Conservation (phyloP, 768 basidiomycete genomes). For the Russula sp. region DNA sequence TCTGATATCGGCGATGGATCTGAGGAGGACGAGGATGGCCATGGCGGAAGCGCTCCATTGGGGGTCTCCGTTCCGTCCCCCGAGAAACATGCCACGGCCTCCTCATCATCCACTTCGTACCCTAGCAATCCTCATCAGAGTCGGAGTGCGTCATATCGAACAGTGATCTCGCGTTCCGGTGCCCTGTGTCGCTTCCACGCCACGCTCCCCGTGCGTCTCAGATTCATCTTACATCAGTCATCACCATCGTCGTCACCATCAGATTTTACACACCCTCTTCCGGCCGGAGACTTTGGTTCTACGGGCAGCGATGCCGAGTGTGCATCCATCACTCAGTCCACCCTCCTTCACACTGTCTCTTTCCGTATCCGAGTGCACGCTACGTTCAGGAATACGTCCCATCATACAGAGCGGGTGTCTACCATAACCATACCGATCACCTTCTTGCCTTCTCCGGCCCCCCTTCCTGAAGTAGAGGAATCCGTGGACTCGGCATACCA, state of each 20-base stretch:
- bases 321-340: slow-evolving; percentile 71
- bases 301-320: slow-evolving; percentile 58
- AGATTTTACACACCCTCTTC: slow-evolving; percentile 40
- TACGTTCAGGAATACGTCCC: slow-evolving; percentile 71
- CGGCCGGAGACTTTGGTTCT: slow-evolving; percentile 39
- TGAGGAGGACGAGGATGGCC: slow-evolving; percentile 31
- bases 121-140: slow-evolving; percentile 30
- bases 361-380: slow-evolving; percentile 70
- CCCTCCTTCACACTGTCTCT: slow-evolving; percentile 75
- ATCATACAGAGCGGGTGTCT: slow-evolving; percentile 59
- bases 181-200: slow-evolving; percentile 90
- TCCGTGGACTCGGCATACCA: slow-evolving; percentile 70
- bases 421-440: slow-evolving; percentile 62
- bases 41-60: slow-evolving; percentile 35
- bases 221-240: slow-evolving; percentile 73
- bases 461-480: slow-evolving; percentile 72
- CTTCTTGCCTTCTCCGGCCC: slow-evolving; percentile 69
- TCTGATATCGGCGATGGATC: slow-evolving; percentile 23
- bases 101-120: slow-evolving; percentile 27
- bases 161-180: slow-evolving; percentile 75
- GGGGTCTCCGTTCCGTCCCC: slow-evolving; percentile 27
- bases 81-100: slow-evolving; percentile 22
- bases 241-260: slow-evolving; percentile 44
- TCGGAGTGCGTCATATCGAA: slow-evolving; percentile 30
- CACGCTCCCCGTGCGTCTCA: slow-evolving; percentile 61